Evolutionary conservation across 768 basidiomycete species (phyloP), one percentile per base, ranked within the genome.

Genomic region (Tremella yokohamensis): DNA sequence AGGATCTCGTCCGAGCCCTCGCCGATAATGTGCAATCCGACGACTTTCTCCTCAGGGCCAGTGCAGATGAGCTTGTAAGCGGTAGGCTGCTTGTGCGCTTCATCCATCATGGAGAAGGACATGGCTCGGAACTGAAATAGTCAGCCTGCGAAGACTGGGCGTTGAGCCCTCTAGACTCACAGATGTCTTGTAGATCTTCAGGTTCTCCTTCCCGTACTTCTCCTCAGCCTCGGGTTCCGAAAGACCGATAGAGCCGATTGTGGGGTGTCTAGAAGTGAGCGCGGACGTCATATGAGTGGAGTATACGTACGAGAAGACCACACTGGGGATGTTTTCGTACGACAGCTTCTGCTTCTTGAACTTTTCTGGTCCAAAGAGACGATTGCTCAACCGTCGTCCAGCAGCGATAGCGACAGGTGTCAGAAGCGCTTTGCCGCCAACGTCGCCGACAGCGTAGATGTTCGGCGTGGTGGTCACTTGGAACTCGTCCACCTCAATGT

Each of bases 391-490:
- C 60, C 91, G 80, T 59, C 96, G 81, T 19, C 91, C 96, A 15
- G 96, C 96, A 49, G 94, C 94, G 57, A 99, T 94, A 40, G 96
- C 96, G 9, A 99, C 96, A 15, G 96, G 96, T 3, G 96, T 99
- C 58, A 99, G 81, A 29, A 94, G 80, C 42, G 85, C 89, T 77
- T 96, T 93, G 61, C 96, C 96, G 64, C 84, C 84, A 19, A 92
- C 90, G 72, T 99, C 96, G 1, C 96, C 96, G 56, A 98, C 86
- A 1, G 91, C 84, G 44, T 82, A 85, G 65, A 98, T 81, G 45
- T 84, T 82, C 26, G 83, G 78, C 18, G 91, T 83, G 52, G 74
- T 82, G 51, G 89, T 84, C 72, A 87, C 85, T 81, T 99, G 94
- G 76, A 84, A 96, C 69, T 94, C 88, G 76, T 99, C 90, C 37